Evolutionary conservation across 176 grass and related monocot species (phyloP).

Genomic region (Dendrocalamus sinicus): DNA sequence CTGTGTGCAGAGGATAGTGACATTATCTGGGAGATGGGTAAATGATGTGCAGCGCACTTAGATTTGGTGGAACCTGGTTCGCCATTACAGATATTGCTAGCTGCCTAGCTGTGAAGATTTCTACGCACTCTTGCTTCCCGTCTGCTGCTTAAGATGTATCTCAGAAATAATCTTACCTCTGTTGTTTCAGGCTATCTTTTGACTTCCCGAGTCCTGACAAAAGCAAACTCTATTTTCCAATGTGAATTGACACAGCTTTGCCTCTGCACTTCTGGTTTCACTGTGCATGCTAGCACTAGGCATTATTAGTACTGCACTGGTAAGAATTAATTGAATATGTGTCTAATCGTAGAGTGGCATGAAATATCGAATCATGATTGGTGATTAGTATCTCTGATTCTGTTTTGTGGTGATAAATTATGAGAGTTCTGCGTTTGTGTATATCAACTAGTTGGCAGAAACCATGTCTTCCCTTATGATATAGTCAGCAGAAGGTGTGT

Average conservation of each 20-base stretch:
- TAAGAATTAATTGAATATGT: slow-evolving; percentile 7
- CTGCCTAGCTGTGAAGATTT: neutral
- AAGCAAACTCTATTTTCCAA: neutral
- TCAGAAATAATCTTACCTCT: neutral
- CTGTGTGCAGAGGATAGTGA: slow-evolving; percentile 79
- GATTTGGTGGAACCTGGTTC: neutral
- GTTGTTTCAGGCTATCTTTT: slow-evolving; percentile 1
- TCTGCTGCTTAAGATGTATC: slow-evolving; percentile 11
- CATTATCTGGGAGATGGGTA: slow-evolving; percentile 75
- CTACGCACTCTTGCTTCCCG: neutral
- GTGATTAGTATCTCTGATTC: neutral
- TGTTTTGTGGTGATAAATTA: neutral
- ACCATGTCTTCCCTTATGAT: neutral
- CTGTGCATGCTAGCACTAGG: neutral
- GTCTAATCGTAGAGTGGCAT: neutral
- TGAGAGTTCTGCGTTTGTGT: neutral
- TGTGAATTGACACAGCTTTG: neutral
- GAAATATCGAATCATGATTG: neutral
- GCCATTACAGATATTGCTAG: neutral
- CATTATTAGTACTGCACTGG: neutral
- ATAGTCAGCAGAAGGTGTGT: neutral
- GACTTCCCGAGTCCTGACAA: neutral
- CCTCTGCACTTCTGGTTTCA: slow-evolving; percentile 7
- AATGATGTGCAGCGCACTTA: slow-evolving; percentile 40
- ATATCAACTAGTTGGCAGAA: neutral